These are phyloP conservation scores for Kwoniella sp. DNA, from an alignment of 768 basidiomycete genomes.

Conservation along the genomic window DNA sequence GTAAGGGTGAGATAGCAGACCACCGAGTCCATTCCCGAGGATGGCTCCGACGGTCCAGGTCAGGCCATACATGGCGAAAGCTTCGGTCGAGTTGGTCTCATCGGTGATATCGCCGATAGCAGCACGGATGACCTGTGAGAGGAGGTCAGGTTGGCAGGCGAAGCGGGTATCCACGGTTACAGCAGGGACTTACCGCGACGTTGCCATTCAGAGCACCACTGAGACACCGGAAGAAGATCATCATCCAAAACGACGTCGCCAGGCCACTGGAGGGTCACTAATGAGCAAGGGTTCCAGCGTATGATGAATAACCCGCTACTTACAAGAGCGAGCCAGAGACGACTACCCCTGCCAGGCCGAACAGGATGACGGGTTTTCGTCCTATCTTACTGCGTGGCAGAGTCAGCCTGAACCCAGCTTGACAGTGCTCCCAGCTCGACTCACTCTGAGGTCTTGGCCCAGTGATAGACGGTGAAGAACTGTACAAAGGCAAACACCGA, in stretches of 20 bases:
- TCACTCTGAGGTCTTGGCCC: conserved; percentile 50
- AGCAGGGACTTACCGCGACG: conserved; percentile 34
- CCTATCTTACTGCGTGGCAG: conserved; percentile 46
- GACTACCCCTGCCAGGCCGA: conserved; percentile 44
- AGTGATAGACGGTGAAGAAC: conserved; percentile 50
- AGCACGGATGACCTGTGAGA: conserved; percentile 39
- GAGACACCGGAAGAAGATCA: conserved; percentile 43
- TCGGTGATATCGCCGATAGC: conserved; percentile 47
- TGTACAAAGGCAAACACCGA: conserved; percentile 49
- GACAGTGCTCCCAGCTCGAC: not conserved
- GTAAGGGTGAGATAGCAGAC: conserved; percentile 44
- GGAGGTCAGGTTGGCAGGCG: not conserved
- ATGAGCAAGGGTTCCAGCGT: not conserved
- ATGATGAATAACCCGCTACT: conserved; percentile 9
- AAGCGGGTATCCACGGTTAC: no score
- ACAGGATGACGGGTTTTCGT: conserved; percentile 47
- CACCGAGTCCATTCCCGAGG: conserved; percentile 42
- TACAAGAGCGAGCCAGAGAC: conserved; percentile 47
- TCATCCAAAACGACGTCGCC: conserved; percentile 40
- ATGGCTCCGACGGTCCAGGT: conserved; percentile 48
- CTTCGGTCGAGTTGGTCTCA: conserved; percentile 47
- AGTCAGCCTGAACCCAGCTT: not conserved
- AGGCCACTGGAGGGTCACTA: conserved; percentile 32
- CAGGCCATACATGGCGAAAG: conserved; percentile 49
- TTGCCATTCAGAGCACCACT: conserved; percentile 47